Evolutionary conservation across 2,329 filamentous ascomycete species (phyloP).

Genomic region (Hortaea werneckii): DNA sequence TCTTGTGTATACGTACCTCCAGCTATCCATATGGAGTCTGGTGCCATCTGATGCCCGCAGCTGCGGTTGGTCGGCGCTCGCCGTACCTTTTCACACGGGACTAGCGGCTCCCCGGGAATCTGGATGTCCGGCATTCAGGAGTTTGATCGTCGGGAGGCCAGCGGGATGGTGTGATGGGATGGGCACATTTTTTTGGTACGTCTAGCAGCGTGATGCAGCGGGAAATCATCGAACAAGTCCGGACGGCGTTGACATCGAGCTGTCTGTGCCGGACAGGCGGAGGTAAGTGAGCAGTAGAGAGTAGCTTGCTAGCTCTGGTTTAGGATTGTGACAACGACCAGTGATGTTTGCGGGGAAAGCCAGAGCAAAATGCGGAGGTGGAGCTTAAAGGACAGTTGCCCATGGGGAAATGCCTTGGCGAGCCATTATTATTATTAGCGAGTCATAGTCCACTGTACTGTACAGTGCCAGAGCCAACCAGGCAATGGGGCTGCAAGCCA

Average conservation of each 20-base stretch:
- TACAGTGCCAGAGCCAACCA: no score
- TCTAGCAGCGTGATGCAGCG: no score
- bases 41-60: constrained; percentile 9
- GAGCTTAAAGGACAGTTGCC: no score
- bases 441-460: no score
- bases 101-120: constrained; percentile 9
- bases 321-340: not conserved
- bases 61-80: constrained; percentile 12
- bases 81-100: constrained; percentile 6
- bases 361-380: no score
- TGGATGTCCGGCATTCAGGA: constrained; percentile 5
- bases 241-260: not conserved
- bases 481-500: no score
- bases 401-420: no score
- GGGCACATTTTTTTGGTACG: not conserved
- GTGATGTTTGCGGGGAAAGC: constrained; percentile 9
- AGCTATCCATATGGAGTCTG: constrained; percentile 17
- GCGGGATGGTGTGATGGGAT: not conserved
- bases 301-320: not conserved
- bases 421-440: no score
- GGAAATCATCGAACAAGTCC: not conserved
- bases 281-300: not conserved
- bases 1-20: not conserved
- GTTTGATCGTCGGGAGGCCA: not conserved
- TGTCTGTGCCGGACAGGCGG: not conserved